Conservation (phyloP, 73 alveolate species). For the Paramecium tetraurelia region DNA sequence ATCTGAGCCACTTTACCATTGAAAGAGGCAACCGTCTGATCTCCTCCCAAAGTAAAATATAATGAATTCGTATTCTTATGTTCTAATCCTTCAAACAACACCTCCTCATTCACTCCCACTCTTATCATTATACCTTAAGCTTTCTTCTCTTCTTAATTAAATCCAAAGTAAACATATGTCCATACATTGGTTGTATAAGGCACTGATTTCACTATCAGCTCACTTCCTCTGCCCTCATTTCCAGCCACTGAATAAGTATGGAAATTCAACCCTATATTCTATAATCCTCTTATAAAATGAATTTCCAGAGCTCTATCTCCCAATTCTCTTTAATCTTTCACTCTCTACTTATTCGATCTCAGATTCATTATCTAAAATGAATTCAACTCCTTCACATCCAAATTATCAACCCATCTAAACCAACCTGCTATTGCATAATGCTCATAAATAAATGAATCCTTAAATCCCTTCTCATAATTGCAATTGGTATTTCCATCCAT, state of each 20-base stretch:
- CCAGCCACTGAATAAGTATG: slow-evolving; percentile 17
- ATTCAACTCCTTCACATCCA: neutral
- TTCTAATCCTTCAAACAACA: neutral
- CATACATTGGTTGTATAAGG: neutral
- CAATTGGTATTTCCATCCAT: neutral
- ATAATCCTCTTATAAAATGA: slow-evolving; percentile 32
- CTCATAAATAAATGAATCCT: neutral
- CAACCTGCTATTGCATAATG: slow-evolving; percentile 46
- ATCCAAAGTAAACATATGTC: slow-evolving; percentile 40
- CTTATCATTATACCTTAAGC: slow-evolving; percentile 8
- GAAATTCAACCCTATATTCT: neutral
- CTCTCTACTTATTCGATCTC: neutral
- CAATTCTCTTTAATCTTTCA: neutral
- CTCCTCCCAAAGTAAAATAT: slow-evolving; percentile 31
- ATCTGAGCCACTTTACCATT: neutral
- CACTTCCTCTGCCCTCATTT: neutral
- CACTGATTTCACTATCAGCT: neutral
- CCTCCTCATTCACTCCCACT: slow-evolving; percentile 21
- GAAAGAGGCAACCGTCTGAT: neutral
- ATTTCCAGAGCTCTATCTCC: slow-evolving; percentile 45
- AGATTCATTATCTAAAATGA: slow-evolving; percentile 32
- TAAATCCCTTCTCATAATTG: neutral
- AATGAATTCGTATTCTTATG: neutral
- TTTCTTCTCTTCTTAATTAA: neutral
- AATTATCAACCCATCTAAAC: slow-evolving; percentile 44